Conservation (phyloP, 805 yeast genomes). For the Saccharomycopsis vini region DNA sequence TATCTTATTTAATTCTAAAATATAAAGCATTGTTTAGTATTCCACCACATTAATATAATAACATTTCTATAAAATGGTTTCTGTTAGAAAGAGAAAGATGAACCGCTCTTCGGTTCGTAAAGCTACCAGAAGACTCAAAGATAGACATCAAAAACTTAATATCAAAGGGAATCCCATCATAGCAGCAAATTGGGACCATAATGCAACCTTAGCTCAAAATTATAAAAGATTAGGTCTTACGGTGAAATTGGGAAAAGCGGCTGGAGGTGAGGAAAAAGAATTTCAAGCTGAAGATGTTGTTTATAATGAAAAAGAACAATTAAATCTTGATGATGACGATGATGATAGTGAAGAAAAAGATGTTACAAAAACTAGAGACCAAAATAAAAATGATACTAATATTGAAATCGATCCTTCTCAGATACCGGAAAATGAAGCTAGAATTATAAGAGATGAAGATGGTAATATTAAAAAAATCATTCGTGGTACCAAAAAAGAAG, state of each 20-base stretch:
- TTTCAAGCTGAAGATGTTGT: conserved; percentile 28
- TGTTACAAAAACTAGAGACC: conserved; percentile 20
- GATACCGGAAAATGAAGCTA: conserved; percentile 73
- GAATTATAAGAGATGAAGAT: conserved; percentile 58
- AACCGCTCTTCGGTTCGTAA: conserved; percentile 62
- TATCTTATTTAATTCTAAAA: too few relatives aligned
- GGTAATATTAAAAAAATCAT: conserved; percentile 61
- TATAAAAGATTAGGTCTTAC: conserved; percentile 74
- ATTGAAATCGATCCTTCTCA: conserved; percentile 37
- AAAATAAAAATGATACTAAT: conserved; percentile 22
- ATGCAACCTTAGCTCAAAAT: conserved; percentile 74
- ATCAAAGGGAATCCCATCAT: conserved; percentile 71
- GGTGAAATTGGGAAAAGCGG: conserved; percentile 51
- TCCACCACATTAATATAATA: too few relatives aligned
- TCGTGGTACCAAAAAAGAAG: conserved; percentile 35
- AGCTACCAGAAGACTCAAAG: conserved; percentile 62
- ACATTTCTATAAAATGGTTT: conserved; percentile 40
- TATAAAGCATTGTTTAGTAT: too few relatives aligned
- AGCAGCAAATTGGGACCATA: conserved; percentile 84
- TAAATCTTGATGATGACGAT: conserved; percentile 15
- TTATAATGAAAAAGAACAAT: conserved; percentile 28
- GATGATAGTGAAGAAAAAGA: conserved; percentile 21
- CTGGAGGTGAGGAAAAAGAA: conserved; percentile 74
- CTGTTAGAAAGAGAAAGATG: conserved; percentile 83
- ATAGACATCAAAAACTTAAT: conserved; percentile 57